Evolutionary conservation across 2,329 filamentous ascomycete genomes (phyloP).

Genomic region (Escovopsis weberi): DNA sequence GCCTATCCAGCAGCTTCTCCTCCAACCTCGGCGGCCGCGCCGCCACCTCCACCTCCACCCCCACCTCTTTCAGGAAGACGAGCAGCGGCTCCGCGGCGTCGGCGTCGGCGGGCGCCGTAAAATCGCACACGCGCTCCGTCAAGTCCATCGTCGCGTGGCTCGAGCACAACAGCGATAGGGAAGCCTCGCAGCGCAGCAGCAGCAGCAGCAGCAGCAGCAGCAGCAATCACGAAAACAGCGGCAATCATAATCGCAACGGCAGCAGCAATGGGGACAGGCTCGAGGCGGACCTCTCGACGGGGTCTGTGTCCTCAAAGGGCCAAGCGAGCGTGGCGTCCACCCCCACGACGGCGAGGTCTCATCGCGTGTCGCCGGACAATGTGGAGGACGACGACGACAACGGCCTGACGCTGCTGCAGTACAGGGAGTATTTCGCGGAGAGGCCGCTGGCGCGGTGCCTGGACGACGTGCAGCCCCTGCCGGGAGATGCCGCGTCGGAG

Average conservation of each 20-base stretch:
- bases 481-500: not conserved
- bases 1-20: slow-evolving; percentile 15
- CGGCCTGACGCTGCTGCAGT: slow-evolving; percentile 18
- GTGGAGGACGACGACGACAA: slow-evolving; percentile 13
- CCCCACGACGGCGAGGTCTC: slow-evolving; percentile 2
- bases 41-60: not conserved
- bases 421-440: slow-evolving; percentile 18
- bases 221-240: not conserved
- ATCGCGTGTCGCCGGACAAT: slow-evolving; percentile 3
- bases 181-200: slow-evolving; percentile 5
- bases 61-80: not conserved
- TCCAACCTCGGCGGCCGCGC: slow-evolving; percentile 13
- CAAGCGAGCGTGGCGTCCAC: not conserved
- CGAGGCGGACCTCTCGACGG: slow-evolving; percentile 1
- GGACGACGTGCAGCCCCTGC: slow-evolving; percentile 6
- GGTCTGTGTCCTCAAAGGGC: slow-evolving; percentile 1
- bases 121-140: slow-evolving; percentile 11
- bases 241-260: not conserved
- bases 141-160: slow-evolving; percentile 19
- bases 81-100: not conserved
- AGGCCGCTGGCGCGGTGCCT: slow-evolving; percentile 17
- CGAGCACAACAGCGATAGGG: slow-evolving; percentile 5
- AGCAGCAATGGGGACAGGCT: slow-evolving; percentile 1
- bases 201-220: not conserved
- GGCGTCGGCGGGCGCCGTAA: not conserved